Evolutionary conservation across 352 stramenopile genomes (phyloP).

Genomic region (Pythium coloratum): DNA sequence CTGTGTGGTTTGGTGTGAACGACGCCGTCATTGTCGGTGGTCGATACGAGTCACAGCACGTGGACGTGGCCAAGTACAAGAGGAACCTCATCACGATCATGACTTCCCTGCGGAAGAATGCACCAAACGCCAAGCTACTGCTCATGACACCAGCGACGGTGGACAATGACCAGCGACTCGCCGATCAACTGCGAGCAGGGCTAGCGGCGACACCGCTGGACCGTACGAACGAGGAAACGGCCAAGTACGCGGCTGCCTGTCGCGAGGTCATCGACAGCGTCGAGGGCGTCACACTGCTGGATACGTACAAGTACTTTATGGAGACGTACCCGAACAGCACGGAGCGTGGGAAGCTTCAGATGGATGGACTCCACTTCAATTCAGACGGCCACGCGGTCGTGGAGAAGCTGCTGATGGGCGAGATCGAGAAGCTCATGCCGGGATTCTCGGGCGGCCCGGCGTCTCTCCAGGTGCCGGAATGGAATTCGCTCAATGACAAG

Average conservation of each 20-base stretch:
- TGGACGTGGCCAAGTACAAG: constrained; percentile 41
- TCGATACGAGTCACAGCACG: constrained; percentile 35
- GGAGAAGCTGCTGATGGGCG: background rate
- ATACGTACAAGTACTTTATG: constrained; percentile 11
- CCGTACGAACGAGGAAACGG: constrained; percentile 1
- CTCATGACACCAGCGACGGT: constrained; percentile 4
- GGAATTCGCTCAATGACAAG: background rate
- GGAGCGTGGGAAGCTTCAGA: background rate
- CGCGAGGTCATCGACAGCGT: background rate
- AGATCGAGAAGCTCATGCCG: background rate
- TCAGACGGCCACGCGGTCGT: constrained; percentile 11
- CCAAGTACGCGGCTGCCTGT: constrained; percentile 3
- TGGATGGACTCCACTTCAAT: constrained; percentile 21
- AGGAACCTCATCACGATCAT: constrained; percentile 41
- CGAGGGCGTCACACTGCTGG: background rate
- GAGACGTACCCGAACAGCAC: background rate
- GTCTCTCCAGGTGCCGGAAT: constrained; percentile 14
- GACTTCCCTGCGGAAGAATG: background rate
- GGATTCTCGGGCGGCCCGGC: background rate
- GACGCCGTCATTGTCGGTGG: constrained; percentile 39
- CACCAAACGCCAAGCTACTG: constrained; percentile 1
- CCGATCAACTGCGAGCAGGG: background rate
- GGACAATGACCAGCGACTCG: constrained; percentile 8
- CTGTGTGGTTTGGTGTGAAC: constrained; percentile 53
- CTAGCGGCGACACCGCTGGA: background rate